Evolutionary conservation across 1,139 yeast genomes (phyloP).

Genomic region (Pichia terricola): DNA sequence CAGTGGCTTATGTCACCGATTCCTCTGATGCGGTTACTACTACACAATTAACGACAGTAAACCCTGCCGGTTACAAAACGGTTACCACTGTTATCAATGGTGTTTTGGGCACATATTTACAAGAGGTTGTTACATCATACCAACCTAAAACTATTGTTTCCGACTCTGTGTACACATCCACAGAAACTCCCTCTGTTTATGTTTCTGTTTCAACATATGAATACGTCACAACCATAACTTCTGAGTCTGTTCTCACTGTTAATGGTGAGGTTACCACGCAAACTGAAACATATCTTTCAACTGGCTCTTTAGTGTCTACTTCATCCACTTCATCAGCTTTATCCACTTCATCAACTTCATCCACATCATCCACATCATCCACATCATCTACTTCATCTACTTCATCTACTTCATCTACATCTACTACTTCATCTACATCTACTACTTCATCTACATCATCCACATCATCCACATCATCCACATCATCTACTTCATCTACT

Average conservation of each 20-base stretch:
- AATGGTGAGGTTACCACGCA: no score
- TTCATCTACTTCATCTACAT: neutral
- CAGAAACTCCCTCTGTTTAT: constrained; percentile 3
- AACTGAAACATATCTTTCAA: neutral
- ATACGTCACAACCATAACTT: neutral
- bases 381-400: neutral
- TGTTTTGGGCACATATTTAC: constrained; percentile 13
- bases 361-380: constrained; percentile 1
- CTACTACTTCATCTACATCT: neutral
- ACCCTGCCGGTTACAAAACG: constrained; percentile 12
- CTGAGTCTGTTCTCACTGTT: neutral
- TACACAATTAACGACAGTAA: constrained; percentile 10
- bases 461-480: neutral
- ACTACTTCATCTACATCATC: constrained; percentile 3
- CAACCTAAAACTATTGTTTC: constrained; percentile 6
- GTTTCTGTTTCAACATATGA: constrained; percentile 3
- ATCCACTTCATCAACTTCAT: neutral
- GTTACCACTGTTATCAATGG: constrained; percentile 16
- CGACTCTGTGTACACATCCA: constrained; percentile 6
- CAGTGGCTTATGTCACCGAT: constrained; percentile 17
- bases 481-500: neutral
- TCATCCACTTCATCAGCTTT: neutral
- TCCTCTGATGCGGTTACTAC: constrained; percentile 15
- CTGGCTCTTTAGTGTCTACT: neutral
- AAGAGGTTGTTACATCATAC: constrained; percentile 12